Base-by-base conservation (phyloP, 306 rosid genomes). In the Arachis hypogaea region DNA sequence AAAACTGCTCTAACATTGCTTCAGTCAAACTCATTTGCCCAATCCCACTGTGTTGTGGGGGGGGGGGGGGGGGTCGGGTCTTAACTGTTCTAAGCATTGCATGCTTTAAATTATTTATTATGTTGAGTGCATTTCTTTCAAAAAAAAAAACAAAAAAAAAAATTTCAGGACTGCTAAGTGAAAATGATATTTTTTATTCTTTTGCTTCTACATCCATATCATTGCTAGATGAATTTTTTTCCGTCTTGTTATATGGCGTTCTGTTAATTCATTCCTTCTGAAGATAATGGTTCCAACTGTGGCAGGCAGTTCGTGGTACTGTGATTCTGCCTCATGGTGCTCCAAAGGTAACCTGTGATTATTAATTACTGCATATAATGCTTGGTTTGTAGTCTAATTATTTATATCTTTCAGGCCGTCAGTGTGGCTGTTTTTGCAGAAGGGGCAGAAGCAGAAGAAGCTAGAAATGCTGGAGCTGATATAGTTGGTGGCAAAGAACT, bases 401-500 rank as follows among this genome's bases (percentile, higher is more conserved):
- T 71, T 61, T 67, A 74, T 49, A 71, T 63, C 77, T 82, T 80
- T 73, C 95, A 94, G 99, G 89, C 86, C 50, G 89, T 94, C 80
- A 88, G 74, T 81, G 97, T 94, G 77, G 99, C 97, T 72, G 93
- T 89, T 84, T 94, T 94, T 92, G 99, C 99, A 80, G 92, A 94
- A 86, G 99, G 97, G 64, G 80, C 88, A 51, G 97, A 92, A 54
- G 99, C 99, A 50, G 97, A 94, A 57, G 99, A 94, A 85, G 99
- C 99, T 55, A 89, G 90, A 87, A 97, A 92, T 69, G 96, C 96
- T 36, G 99, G 97, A 77, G 99, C 97, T 12, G 96, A 94, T 87
- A 88, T 94, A 75, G 99, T 94, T 71, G 99, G 99, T n/a, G 99
- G 97, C 38, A 78, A 82, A 77, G 99, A 94, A 72, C 99, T 94